Evolutionary conservation across 352 stramenopile species (phyloP).

Genomic region (Blastocystis sp.): DNA sequence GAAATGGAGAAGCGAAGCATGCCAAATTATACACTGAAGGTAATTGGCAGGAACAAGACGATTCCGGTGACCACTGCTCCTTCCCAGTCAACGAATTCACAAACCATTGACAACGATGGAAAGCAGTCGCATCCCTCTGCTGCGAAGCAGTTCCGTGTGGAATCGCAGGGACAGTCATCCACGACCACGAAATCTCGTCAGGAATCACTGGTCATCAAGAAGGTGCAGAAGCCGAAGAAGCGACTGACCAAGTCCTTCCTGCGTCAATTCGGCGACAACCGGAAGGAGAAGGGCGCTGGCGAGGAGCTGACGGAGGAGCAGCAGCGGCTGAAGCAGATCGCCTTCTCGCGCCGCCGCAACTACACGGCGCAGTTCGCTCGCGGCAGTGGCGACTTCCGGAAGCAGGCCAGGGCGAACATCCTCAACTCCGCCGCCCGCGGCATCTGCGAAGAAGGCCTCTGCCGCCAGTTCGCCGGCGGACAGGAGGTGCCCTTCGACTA

Average conservation of each 20-base stretch:
- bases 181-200: no score
- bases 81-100: no score
- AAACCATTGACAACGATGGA: no score
- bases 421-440: constrained; percentile 12
- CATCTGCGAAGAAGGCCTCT: not conserved
- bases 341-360: not conserved
- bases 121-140: no score
- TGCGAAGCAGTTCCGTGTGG: no score
- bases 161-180: no score
- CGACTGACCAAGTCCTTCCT: not conserved
- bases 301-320: not conserved
- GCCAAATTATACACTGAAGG: no score
- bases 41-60: no score
- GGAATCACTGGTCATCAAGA: not conserved
- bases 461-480: not conserved
- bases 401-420: constrained; percentile 3
- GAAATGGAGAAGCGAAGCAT: no score
- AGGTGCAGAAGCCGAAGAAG: not conserved
- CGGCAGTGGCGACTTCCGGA: not conserved
- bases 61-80: no score
- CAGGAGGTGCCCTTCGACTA: constrained; percentile 22
- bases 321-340: not conserved
- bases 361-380: not conserved
- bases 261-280: no score
- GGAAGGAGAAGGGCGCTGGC: not conserved